Conservation (phyloP, 352 stramenopile genomes). For the Phytophthora sp. region DNA sequence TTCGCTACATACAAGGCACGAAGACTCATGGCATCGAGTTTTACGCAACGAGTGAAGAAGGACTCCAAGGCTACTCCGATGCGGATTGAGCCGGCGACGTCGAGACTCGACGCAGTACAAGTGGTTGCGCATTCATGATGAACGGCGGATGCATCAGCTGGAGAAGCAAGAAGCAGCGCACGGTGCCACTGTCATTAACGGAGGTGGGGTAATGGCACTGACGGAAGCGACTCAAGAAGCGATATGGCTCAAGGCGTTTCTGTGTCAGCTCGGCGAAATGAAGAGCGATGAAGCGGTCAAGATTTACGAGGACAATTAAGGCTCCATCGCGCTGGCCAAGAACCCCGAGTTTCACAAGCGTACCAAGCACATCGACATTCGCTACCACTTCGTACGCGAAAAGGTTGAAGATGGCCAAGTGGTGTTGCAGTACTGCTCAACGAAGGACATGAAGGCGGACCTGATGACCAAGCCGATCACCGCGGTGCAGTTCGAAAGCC, state of each 20-base stretch:
- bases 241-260: slow-evolving; percentile 24
- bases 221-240: slow-evolving; percentile 16
- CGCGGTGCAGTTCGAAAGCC: not conserved
- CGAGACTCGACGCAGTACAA: not conserved
- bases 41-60: not conserved
- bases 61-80: slow-evolving; percentile 13
- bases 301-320: slow-evolving; percentile 33
- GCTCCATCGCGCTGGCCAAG: slow-evolving; percentile 20
- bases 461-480: slow-evolving; percentile 2
- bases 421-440: not conserved
- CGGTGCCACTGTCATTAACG: not conserved
- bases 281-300: slow-evolving; percentile 3
- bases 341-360: slow-evolving; percentile 8
- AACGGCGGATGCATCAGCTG: not conserved
- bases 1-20: not conserved
- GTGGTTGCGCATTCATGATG: slow-evolving; percentile 10
- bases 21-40: not conserved
- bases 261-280: slow-evolving; percentile 18
- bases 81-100: slow-evolving; percentile 24
- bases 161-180: not conserved
- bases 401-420: not conserved
- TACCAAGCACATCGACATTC: not conserved
- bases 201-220: slow-evolving; percentile 1
- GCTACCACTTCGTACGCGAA: not conserved
- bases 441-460: not conserved